Conservation (phyloP, 1,139 yeast genomes). For the Kazachstania sp. region DNA sequence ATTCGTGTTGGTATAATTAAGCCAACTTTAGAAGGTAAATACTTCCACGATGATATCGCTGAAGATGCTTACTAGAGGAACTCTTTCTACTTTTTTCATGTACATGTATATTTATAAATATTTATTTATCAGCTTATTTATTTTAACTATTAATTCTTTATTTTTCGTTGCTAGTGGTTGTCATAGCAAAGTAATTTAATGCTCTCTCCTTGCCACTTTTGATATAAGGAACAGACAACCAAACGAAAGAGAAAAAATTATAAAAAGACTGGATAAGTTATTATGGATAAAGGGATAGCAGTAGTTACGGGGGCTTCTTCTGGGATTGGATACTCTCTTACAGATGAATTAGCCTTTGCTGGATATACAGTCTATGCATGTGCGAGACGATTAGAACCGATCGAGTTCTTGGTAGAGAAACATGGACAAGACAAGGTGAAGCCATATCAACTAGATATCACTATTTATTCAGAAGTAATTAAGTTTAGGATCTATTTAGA, state of each 20-base stretch:
- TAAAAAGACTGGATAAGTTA: background rate
- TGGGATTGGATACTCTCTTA: slow-evolving; percentile 64
- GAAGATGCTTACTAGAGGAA: slow-evolving; percentile 46
- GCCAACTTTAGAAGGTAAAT: slow-evolving; percentile 84
- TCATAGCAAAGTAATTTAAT: no score
- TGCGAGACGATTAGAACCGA: slow-evolving; percentile 58
- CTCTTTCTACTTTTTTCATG: background rate
- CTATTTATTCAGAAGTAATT: slow-evolving; percentile 42
- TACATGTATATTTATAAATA: slow-evolving; percentile 1
- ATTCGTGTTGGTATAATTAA: slow-evolving; percentile 79
- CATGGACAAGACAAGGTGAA: slow-evolving; percentile 18
- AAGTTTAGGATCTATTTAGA: slow-evolving; percentile 37
- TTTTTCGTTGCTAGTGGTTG: background rate
- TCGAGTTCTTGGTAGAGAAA: slow-evolving; percentile 39
- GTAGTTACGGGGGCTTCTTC: slow-evolving; percentile 74
- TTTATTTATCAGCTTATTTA: background rate
- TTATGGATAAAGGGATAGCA: slow-evolving; percentile 32
- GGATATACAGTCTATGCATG: slow-evolving; percentile 56
- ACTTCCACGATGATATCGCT: slow-evolving; percentile 89
- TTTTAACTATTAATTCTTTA: background rate
- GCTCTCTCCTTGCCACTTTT: no score
- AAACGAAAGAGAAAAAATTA: background rate
- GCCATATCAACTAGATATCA: slow-evolving; percentile 43
- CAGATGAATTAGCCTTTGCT: slow-evolving; percentile 52
- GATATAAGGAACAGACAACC: no score